Evolutionary conservation across 495 filamentous ascomycete genomes (phyloP), one percentile per base, ranked within the genome.

Genomic region (Penicillium lagena): DNA sequence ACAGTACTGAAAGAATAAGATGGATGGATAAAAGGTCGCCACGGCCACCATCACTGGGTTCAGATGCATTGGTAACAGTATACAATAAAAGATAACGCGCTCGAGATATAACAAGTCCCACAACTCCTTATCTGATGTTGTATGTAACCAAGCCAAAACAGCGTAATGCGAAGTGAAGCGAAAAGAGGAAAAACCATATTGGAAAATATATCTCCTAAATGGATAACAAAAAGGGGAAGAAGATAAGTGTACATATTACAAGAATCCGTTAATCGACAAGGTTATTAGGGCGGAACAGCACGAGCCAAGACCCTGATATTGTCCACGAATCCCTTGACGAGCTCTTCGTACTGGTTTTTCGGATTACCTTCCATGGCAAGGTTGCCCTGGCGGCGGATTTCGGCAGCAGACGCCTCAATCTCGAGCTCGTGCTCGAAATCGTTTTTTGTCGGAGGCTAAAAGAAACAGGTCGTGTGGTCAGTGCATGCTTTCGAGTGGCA

Each of bases 361-460:
- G 75, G 75, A 48, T 86, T 68, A 1, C 70, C 68, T 1, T 65
- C 54, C 51, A 68, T 70, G 34, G 80, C 79, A 37, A 81, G 66
- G 12, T 72, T 67, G 4, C 87, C 87, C 46, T 94, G 87, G 38
- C 83, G 77, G 30, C 82, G 75, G 13, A 95, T 55, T 35, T 79
- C 78, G 6, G 66, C 70, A 0, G 81, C 77, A 10, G 82, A 82
- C 7, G 95, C 56, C 64, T 96, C 90, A 34, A 96, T 73, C 56
- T 96, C 90, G 8, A 95, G 77, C 59, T 96, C 90, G 58, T 95
- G 89, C 44, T 89, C 83, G 51, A 90, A 91, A 9, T 85, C 54
- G 39, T 63, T 51, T 56, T 76, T 67, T 47, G 59, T 43, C 7
- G 60, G 51, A 32, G 61, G 54, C 73, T 76, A 51, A 15, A 9